Conservation (phyloP, 345 rosid species). For the Populus ilicifolia region DNA sequence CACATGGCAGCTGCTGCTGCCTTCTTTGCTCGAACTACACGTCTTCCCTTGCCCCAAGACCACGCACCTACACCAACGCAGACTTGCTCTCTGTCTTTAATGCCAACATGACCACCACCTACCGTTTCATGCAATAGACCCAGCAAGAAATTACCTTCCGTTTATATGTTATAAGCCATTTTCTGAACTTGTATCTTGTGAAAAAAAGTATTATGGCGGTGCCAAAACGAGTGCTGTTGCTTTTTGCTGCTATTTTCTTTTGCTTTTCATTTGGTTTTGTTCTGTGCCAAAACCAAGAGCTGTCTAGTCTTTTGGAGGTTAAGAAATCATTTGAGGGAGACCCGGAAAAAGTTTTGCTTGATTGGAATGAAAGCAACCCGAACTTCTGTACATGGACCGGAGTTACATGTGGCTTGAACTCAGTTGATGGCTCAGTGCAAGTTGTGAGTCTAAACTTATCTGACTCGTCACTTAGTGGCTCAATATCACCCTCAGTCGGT, state of each 20-base stretch:
- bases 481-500: conserved; percentile 60
- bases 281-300: conserved; percentile 29
- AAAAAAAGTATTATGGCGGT: not conserved
- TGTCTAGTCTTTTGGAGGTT: conserved; percentile 49
- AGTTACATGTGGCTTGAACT: conserved; percentile 46
- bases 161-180: not conserved
- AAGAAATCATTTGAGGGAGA: conserved; percentile 46
- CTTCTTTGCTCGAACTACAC: not conserved
- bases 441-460: conserved; percentile 65
- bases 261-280: conserved; percentile 21
- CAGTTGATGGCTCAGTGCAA: conserved; percentile 24
- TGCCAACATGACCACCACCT: not conserved
- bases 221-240: not conserved
- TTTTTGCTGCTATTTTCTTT: conserved; percentile 18
- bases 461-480: conserved; percentile 56
- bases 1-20: conserved; percentile 13
- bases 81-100: not conserved
- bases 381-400: conserved; percentile 73
- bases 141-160: not conserved
- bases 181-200: not conserved
- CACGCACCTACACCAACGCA: not conserved
- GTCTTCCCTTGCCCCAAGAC: conserved; percentile 6
- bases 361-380: conserved; percentile 51
- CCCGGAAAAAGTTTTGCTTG: conserved; percentile 36
- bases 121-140: not conserved